Evolutionary conservation across 2,329 filamentous ascomycete species (phyloP), one percentile per base, ranked within the genome.

Genomic region (Beauveria varroae): DNA sequence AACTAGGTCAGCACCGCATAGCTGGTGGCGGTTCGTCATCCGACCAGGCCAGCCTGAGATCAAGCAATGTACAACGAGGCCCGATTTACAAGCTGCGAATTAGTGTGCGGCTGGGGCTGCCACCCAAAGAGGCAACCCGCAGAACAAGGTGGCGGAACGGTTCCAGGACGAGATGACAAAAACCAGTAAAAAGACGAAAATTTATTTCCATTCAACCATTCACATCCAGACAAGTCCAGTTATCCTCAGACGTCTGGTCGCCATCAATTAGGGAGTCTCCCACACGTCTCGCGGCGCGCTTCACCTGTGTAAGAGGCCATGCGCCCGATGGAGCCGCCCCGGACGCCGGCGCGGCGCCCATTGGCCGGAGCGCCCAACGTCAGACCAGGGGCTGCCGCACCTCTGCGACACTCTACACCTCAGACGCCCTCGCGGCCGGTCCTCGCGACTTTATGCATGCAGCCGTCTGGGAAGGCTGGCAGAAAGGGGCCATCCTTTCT

Each of bases 301-400:
- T 61, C 60, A 61, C 46, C 53, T 57, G 34, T 61, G 60, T 61
- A 41, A 61, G 60, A 61, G 60, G 41, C 34, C 20, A 12, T 40
- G 28, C n/a, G 28, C 26, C 37, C 24, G n/a, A 52, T 54, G 57
- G 41, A 20, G 57, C 12, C 50, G 20, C 56, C 12, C 24, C 55
- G 28, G 44, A 12, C 12, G 49, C 20, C n/a, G 46, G 22, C 57
- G 10, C 20, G 7, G 10, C 18, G 24, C 57, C 37, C 51, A 61
- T 61, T 61, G 59, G 59, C 52, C 22, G n/a, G 57, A 14, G 40
- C 20, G 12, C 12, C n/a, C 20, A 10, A 30, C 49, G 43, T n/a
- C 34, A 40, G 43, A 34, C 51, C 24, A 56, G 59, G 59, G 59
- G 59, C 52, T 61, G 59, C 59, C 59, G 43, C 59, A 61, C 44